Percentiles rank a stretch among this genome's conserved stretches.
Conservation (phyloP, 768 basidiomycete genomes). For the Pleurotus tuber-regium region DNA sequence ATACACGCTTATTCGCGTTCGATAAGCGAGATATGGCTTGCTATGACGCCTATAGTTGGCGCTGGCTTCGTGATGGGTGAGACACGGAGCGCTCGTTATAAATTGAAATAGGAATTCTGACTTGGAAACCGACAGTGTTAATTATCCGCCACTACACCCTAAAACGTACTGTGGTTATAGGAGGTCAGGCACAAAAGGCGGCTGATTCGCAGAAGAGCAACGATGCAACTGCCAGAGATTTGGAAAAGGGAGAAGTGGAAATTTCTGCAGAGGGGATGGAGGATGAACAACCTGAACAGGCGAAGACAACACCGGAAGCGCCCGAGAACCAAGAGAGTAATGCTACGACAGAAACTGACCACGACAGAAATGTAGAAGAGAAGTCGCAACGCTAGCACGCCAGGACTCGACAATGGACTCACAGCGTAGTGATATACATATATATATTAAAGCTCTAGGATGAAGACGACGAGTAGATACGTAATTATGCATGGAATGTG, state of each 20-base stretch:
- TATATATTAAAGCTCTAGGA: too few relatives aligned
- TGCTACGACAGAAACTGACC: neutral
- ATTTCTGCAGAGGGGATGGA: constrained; percentile 20
- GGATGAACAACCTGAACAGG: constrained; percentile 11
- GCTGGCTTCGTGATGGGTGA: constrained; percentile 50
- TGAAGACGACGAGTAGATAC: too few relatives aligned
- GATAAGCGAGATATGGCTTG: constrained; percentile 64
- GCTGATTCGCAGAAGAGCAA: constrained; percentile 12
- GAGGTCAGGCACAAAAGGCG: constrained; percentile 31
- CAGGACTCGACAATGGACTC: too few relatives aligned
- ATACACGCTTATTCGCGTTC: constrained; percentile 63
- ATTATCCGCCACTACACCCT: constrained; percentile 62
- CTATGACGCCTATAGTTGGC: constrained; percentile 56
- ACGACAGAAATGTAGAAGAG: neutral
- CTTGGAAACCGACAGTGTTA: constrained; percentile 35
- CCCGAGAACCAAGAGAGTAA: neutral
- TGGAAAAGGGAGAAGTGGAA: constrained; percentile 24
- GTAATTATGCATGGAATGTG: too few relatives aligned
- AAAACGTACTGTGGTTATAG: constrained; percentile 44
- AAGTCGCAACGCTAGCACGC: too few relatives aligned
- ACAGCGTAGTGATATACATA: neutral
- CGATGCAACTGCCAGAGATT: constrained; percentile 14
- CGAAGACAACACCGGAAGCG: neutral
- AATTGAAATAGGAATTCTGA: neutral
- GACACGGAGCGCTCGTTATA: constrained; percentile 18